Evolutionary conservation across 306 rosid species (phyloP), one percentile per base, ranked within the genome.

Genomic region (Sechiopsis laciniata): DNA sequence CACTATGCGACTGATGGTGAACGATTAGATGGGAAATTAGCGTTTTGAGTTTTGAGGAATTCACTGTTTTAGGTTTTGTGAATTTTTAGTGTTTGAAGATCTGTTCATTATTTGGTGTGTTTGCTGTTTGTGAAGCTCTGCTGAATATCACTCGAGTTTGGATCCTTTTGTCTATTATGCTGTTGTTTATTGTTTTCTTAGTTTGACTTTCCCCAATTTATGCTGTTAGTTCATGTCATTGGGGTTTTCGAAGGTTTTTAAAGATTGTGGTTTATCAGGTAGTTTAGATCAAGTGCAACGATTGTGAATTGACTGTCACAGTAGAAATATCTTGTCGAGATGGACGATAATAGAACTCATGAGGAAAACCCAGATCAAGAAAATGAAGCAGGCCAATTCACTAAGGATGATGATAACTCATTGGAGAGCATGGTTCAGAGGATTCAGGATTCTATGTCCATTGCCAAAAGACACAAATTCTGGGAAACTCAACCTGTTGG

Each of bases 401-500:
- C 75, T 10, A 79, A 84, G 76, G 85, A 77, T 8, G 85, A 82
- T 60, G 85, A 77, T 10, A 84, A 82, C 76, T 75, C 88, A 48
- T 62, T 88, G 82, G 96, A 88, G 11, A 80, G 79, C 56, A 63
- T 88, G 0, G 87, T 73, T 51, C 85, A 79, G 58, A 88, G 87
- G 78, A 81, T 88, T 71, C 96, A 87, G 74, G 94, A 90, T 54
- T 88, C 97, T 4, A 87, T 88, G 72, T 86, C 98, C 13, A 77
- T 84, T 66, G 88, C 87, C 29, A 85, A 84, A 72, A 86, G 76
- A 24, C 98, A 93, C 77, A 80, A 83, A 62, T 93, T 93, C 77
- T 93, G 98, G 98, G 98, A 93, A 81, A 90, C 96, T 57, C 98
- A 93, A 76, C 98, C 98, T 7, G 98, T 93, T 48, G 97, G 98